Evolutionary conservation across 306 rosid species (phyloP), one percentile per base, ranked within the genome.

Genomic region (Vigna unguiculata): DNA sequence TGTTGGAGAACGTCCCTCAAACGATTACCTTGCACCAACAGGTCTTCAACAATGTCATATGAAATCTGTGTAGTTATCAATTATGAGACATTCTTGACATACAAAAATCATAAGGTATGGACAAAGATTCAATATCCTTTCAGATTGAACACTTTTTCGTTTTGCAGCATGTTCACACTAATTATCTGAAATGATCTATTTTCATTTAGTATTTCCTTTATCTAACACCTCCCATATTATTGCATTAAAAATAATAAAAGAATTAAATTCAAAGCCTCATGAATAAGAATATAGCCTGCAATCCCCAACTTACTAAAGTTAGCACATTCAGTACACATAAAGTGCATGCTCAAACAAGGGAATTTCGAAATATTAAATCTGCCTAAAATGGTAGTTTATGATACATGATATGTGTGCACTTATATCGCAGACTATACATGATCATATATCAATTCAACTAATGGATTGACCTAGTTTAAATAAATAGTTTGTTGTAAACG

Each of bases 21-120:
- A 51, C 65, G 89, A 77, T 90, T 87, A 52, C 97, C 96, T 89
- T 90, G 99, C 46, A 85, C 86, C 79, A 88, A 82, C 83, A 95
- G 89, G 87, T 90, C 97, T 82, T 95, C 92, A 81, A 83, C 82
- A 83, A 95, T 87, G 81, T 95, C 99, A 75, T 82, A 78, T 24
- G 99, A 87, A 82, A 90, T 83, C 99, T 95, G 93, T 88, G 69
- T 60, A 71, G 66, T 25, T 52, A 70, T 69, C 46, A 41, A 71
- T 63, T 69, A 52, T 77, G 67, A 54, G 63, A 58, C 41, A 36
- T 73, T 17, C 43, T 46, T 67, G 64, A 48, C 51, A 74, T 69
- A 24, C 55, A 69, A 73, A 14, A 78, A 64, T 67, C 65, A 68
- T 48, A 55, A 54, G 25, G 46, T 28, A 25, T 38, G 54, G 55